Evolutionary conservation across 352 stramenopile genomes (phyloP).

Genomic region (Pythium monospermum): DNA sequence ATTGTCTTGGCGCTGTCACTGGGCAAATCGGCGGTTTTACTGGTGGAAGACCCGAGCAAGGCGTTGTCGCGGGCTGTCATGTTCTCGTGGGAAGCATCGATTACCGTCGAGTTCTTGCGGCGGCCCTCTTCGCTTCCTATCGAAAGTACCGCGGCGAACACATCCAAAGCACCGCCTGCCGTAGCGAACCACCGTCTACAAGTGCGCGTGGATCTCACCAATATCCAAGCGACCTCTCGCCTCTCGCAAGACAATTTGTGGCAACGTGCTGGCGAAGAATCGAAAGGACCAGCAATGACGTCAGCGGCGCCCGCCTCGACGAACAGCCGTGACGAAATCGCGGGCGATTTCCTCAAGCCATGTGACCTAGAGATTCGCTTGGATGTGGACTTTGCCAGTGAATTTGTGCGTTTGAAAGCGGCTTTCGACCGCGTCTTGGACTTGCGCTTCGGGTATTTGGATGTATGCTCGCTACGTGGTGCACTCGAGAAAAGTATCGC

Average conservation of each 20-base stretch:
- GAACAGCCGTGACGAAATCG: constrained; percentile 20
- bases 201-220: constrained; percentile 51
- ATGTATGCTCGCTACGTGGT: constrained; percentile 63
- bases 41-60: constrained; percentile 73
- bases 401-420: constrained; percentile 59
- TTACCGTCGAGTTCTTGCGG: constrained; percentile 58
- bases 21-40: constrained; percentile 55
- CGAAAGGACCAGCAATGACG: too few species aligned
- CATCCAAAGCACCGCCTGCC: too few species aligned
- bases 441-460: constrained; percentile 78
- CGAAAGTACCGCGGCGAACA: too few species aligned
- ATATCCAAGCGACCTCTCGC: constrained; percentile 70
- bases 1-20: constrained; percentile 47
- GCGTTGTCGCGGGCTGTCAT: constrained; percentile 67
- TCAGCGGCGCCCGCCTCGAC: too few species aligned
- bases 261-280: constrained; percentile 26
- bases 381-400: constrained; percentile 58
- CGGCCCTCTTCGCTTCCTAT: too few species aligned
- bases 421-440: constrained; percentile 78
- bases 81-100: constrained; percentile 71
- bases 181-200: constrained; percentile 62
- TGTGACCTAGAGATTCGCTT: constrained; percentile 64
- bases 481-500: constrained; percentile 56
- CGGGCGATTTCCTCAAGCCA: constrained; percentile 74
- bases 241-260: constrained; percentile 75